Evolutionary conservation across 371 early-diverging fungal species (phyloP).

Genomic region (Mucor plumbeus): DNA sequence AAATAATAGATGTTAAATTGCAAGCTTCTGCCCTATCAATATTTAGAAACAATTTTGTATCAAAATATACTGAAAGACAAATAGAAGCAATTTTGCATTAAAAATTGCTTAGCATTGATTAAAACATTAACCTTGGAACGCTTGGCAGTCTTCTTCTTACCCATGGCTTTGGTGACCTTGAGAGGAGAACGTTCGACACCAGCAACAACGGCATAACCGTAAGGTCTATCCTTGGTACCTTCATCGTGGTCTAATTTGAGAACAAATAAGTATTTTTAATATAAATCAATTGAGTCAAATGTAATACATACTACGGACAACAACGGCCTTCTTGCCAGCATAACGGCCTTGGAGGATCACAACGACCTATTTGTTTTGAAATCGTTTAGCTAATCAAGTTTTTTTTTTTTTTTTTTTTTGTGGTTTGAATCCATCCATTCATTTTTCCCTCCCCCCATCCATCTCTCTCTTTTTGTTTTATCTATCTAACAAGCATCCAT

Average conservation of each 20-base stretch:
- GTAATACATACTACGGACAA: slow-evolving; percentile 76
- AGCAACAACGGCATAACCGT: slow-evolving; percentile 96
- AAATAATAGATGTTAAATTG: too few relatives aligned
- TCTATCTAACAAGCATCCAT: slow-evolving; percentile 28
- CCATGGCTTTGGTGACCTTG: slow-evolving; percentile 95
- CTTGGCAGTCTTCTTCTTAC: slow-evolving; percentile 92
- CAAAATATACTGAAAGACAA: too few relatives aligned
- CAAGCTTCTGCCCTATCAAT: too few relatives aligned
- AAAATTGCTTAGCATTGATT: too few relatives aligned
- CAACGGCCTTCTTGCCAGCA: slow-evolving; percentile 99
- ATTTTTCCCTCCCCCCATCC: neutral
- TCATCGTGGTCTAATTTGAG: slow-evolving; percentile 68
- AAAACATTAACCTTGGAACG: slow-evolving; percentile 97
- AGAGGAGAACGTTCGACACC: slow-evolving; percentile 96
- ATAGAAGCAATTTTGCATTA: too few relatives aligned
- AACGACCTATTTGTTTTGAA: slow-evolving; percentile 74
- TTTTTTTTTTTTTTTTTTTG: too few relatives aligned
- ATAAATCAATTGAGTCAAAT: neutral
- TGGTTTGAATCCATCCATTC: slow-evolving; percentile 27
- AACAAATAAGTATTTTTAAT: neutral
- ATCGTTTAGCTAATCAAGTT: slow-evolving; percentile 23
- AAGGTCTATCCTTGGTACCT: slow-evolving; percentile 91
- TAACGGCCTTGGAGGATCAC: slow-evolving; percentile 96
- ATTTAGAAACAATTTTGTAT: too few relatives aligned
- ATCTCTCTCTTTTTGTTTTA: neutral